Percentiles rank a stretch among this genome's conserved stretches.
Evolutionary conservation across 805 yeast genomes (phyloP).

Genomic region (Wickerhamomyces canadensis): DNA sequence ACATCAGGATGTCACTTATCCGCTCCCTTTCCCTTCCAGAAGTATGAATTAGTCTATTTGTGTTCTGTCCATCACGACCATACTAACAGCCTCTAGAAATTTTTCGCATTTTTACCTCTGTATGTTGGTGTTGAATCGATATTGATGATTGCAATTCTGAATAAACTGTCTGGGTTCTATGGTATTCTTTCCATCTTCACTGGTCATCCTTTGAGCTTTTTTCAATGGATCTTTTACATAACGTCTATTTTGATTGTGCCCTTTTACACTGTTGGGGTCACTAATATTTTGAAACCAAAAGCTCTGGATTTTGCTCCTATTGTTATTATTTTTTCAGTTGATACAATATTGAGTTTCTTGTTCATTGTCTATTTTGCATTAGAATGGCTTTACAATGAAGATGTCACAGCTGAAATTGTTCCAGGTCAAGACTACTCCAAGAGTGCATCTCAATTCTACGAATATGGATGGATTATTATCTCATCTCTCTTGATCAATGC

Average conservation of each 20-base stretch:
- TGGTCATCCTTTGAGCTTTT: slow-evolving; percentile 75
- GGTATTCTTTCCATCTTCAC: slow-evolving; percentile 85
- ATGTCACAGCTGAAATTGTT: slow-evolving; percentile 18
- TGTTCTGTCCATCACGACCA: background rate
- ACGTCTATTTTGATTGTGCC: slow-evolving; percentile 59
- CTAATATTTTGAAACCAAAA: slow-evolving; percentile 45
- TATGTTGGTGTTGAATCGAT: slow-evolving; percentile 84
- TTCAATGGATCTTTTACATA: slow-evolving; percentile 79
- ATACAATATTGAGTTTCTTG: slow-evolving; percentile 58
- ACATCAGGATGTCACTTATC: slow-evolving; percentile 11
- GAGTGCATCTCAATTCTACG: slow-evolving; percentile 56
- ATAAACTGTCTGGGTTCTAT: slow-evolving; percentile 84
- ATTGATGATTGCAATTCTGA: slow-evolving; percentile 68
- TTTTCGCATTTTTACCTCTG: slow-evolving; percentile 69
- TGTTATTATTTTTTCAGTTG: slow-evolving; percentile 56
- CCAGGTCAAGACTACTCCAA: slow-evolving; percentile 26
- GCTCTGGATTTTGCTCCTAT: slow-evolving; percentile 59
- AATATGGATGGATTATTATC: slow-evolving; percentile 51
- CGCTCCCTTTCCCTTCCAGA: slow-evolving; percentile 9
- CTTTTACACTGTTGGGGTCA: slow-evolving; percentile 56
- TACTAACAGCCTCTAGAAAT: slow-evolving; percentile 37
- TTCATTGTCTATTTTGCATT: slow-evolving; percentile 72
- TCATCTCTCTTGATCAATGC: slow-evolving; percentile 43
- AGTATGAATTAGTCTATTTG: slow-evolving; percentile 2
- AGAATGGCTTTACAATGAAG: slow-evolving; percentile 65